Conservation (phyloP, 257 asterid genomes). For the Solanum tarijense region DNA sequence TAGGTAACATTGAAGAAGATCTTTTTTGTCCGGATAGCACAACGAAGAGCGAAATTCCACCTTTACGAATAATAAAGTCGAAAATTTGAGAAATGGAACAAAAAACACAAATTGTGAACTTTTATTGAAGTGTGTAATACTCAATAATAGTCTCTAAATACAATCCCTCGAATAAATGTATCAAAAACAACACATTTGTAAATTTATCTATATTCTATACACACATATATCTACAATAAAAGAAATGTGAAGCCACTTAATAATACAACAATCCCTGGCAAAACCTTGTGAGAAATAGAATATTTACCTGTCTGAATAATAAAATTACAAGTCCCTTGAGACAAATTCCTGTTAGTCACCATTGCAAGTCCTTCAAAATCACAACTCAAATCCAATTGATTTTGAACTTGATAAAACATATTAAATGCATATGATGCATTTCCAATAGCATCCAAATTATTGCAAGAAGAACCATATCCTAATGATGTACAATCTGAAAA, state of each 20-base stretch:
- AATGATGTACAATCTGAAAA: conserved; percentile 31
- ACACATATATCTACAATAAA: neutral
- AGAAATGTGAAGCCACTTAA: neutral
- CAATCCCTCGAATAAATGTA: neutral
- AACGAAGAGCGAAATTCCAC: neutral
- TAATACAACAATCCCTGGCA: conserved; percentile 5
- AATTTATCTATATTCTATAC: neutral
- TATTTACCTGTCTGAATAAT: conserved; percentile 19
- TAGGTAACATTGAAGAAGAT: neutral
- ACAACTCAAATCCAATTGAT: conserved; percentile 27
- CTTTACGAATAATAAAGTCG: too few relatives aligned
- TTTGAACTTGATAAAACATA: conserved; percentile 25
- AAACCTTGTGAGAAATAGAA: conserved; percentile 9
- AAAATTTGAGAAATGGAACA: neutral
- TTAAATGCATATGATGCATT: conserved; percentile 36
- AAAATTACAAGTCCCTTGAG: conserved; percentile 31
- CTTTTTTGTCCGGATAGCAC: neutral
- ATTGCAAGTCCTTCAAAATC: conserved; percentile 29
- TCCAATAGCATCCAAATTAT: conserved; percentile 21
- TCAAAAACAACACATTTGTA: neutral
- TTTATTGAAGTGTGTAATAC: neutral
- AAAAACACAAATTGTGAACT: neutral
- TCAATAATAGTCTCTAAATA: neutral
- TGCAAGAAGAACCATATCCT: conserved; percentile 35
- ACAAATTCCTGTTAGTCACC: conserved; percentile 26